Percentiles rank a stretch among this genome's conserved stretches.
Conservation (phyloP, 768 basidiomycete species). For the Russula sp. region DNA sequence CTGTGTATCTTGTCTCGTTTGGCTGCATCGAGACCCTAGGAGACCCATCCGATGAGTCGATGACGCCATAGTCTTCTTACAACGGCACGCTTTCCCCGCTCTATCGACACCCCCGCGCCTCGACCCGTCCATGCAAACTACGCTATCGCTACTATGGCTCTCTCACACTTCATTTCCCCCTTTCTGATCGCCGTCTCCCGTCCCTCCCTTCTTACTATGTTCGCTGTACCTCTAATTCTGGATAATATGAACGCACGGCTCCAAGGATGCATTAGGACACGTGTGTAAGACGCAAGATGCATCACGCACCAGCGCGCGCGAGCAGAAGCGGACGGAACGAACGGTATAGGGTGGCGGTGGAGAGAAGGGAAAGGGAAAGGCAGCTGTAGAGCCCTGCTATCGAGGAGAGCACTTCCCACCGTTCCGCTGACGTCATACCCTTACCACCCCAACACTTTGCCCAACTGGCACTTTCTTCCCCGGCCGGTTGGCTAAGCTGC, state of each 20-base stretch:
- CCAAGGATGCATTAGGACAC: background rate
- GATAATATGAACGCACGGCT: background rate
- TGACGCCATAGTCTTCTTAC: constrained; percentile 13
- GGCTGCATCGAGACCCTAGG: background rate
- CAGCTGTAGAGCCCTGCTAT: background rate
- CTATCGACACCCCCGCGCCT: constrained; percentile 22
- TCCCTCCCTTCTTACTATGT: constrained; percentile 5
- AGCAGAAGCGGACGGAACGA: background rate
- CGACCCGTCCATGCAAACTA: constrained; percentile 12
- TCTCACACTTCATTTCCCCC: constrained; percentile 3
- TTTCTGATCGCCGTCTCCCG: background rate
- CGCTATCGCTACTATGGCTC: background rate
- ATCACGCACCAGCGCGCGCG: background rate
- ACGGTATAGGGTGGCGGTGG: background rate
- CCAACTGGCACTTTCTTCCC: background rate
- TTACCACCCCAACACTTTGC: background rate
- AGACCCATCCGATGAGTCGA: background rate
- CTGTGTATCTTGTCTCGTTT: background rate
- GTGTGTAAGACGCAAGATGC: background rate
- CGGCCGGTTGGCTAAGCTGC: background rate
- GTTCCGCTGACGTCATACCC: constrained; percentile 3
- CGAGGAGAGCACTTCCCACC: background rate
- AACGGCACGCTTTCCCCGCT: constrained; percentile 14
- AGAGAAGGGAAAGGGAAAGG: background rate
- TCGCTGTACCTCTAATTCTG: background rate